Conservation (phyloP, 164 flowering plant species). For the Chimonanthus salicifolius region DNA sequence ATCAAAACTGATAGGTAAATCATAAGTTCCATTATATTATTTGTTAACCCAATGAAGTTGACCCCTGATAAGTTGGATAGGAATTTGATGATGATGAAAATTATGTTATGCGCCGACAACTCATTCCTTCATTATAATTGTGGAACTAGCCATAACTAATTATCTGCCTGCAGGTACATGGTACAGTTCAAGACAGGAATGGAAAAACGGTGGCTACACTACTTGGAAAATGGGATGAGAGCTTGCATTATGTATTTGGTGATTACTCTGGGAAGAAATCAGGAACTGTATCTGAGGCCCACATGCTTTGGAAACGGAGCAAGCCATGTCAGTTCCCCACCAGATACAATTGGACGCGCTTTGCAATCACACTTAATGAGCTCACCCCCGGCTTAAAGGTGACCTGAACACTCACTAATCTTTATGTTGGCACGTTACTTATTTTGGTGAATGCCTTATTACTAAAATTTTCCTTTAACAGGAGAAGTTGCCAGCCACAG, state of each 20-base stretch:
- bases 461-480: constrained; percentile 17
- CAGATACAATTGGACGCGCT: constrained; percentile 65
- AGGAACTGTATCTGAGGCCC: constrained; percentile 42
- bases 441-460: not conserved
- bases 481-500: constrained; percentile 93
- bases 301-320: constrained; percentile 60
- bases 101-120: no score
- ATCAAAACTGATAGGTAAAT: no score
- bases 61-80: no score
- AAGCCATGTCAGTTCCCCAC: constrained; percentile 47
- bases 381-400: constrained; percentile 71
- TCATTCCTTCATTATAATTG: not conserved
- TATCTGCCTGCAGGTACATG: constrained; percentile 72
- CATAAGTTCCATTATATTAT: no score
- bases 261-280: constrained; percentile 58
- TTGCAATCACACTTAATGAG: constrained; percentile 68
- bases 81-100: no score
- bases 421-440: not conserved
- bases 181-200: constrained; percentile 70
- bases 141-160: not conserved
- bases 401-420: not conserved
- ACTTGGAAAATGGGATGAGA: constrained; percentile 97
- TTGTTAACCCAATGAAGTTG: no score
- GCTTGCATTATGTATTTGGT: constrained; percentile 78
- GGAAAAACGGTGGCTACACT: constrained; percentile 84